Conservation (phyloP, 2,329 filamentous ascomycete genomes). For the Drechslerella stenobrocha region DNA sequence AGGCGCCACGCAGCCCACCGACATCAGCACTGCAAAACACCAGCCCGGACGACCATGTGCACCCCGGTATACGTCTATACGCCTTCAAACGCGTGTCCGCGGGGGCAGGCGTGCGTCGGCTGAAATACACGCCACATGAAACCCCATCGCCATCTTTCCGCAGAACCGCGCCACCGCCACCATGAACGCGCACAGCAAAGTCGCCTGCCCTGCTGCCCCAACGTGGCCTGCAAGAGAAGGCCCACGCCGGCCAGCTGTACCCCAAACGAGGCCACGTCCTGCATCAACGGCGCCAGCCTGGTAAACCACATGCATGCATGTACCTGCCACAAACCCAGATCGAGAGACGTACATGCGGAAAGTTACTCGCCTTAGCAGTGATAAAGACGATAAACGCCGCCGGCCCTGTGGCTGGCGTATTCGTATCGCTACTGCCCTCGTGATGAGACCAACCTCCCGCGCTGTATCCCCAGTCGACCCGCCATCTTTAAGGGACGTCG, state of each 20-base stretch:
- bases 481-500: too few relatives aligned
- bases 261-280: constrained; percentile 9
- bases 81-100: too few relatives aligned
- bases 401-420: constrained; percentile 7
- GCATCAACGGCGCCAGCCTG: constrained; percentile 24
- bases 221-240: constrained; percentile 13
- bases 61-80: too few relatives aligned
- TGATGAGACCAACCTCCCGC: constrained; percentile 17
- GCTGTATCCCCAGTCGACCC: constrained; percentile 6
- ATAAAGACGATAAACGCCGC: constrained; percentile 16
- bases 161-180: constrained; percentile 12
- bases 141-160: neutral
- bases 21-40: constrained; percentile 18
- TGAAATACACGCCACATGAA: constrained; percentile 13
- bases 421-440: constrained; percentile 14
- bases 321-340: too few relatives aligned
- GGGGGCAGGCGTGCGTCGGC: too few relatives aligned
- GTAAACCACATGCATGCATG: too few relatives aligned
- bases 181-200: constrained; percentile 5
- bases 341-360: neutral
- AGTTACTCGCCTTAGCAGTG: constrained; percentile 20
- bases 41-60: too few relatives aligned
- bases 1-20: constrained; percentile 19
- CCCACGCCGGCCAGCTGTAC: constrained; percentile 19
- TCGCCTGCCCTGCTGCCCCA: constrained; percentile 21